Evolutionary conservation across 129 eudicot species (phyloP).

Genomic region (Artemisia argyi): DNA sequence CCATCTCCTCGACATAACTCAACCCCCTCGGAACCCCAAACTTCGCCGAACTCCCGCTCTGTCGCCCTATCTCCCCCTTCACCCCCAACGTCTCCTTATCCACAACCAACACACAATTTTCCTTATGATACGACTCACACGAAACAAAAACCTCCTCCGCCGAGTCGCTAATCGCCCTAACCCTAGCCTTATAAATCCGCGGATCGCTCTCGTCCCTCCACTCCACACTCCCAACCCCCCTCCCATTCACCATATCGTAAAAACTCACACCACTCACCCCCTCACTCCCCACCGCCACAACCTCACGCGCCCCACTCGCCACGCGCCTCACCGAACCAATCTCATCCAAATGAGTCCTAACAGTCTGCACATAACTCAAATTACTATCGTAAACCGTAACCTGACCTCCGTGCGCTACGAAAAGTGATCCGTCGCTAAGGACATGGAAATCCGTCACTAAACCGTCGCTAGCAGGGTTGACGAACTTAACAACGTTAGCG

Average conservation of each 20-base stretch:
- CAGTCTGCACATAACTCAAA: conserved; percentile 47
- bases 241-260: conserved; percentile 43
- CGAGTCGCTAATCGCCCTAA: conserved; percentile 52
- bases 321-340: conserved; percentile 49
- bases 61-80: conserved; percentile 64
- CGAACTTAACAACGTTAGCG: conserved; percentile 34
- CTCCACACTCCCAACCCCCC: conserved; percentile 53
- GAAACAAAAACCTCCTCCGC: conserved; percentile 51
- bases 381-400: conserved; percentile 64
- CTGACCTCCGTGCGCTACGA: conserved; percentile 83
- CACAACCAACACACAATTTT: conserved; percentile 62
- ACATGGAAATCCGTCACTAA: conserved; percentile 54
- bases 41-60: conserved; percentile 65
- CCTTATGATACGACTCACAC: conserved; percentile 65
- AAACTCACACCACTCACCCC: conserved; percentile 64
- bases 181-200: conserved; percentile 70
- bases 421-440: conserved; percentile 55
- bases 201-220: conserved; percentile 80
- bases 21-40: conserved; percentile 53
- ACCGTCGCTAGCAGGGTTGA: conserved; percentile 58
- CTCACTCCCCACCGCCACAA: conserved; percentile 55
- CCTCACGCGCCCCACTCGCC: conserved; percentile 20
- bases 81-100: conserved; percentile 56
- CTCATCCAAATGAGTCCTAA: conserved; percentile 68
- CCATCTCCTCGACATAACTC: conserved; percentile 40